Conservation (phyloP, 805 yeast genomes). For the Blastobotrys parvus region DNA sequence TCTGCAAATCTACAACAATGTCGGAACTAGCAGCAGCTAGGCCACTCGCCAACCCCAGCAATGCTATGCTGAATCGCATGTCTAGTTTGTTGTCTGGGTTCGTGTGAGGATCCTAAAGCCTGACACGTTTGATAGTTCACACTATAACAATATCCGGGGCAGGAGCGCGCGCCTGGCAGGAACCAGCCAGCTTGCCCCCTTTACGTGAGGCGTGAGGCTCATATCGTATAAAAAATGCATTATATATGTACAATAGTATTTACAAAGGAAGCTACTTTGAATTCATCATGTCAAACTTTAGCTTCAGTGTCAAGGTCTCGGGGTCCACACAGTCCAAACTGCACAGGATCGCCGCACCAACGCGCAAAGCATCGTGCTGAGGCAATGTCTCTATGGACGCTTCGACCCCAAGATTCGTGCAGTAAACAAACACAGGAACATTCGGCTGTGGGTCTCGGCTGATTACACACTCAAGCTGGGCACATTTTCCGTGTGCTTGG, state of each 20-base stretch:
- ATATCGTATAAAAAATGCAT: too few species aligned
- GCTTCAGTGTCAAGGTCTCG: neutral
- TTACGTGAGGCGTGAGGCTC: too few species aligned
- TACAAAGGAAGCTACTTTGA: too few species aligned
- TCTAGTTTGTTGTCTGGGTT: too few species aligned
- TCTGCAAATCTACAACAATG: constrained; percentile 12
- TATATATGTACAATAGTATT: too few species aligned
- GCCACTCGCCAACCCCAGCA: neutral
- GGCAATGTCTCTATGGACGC: neutral
- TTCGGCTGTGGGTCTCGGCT: neutral
- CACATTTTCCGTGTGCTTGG: neutral
- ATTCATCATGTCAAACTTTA: neutral
- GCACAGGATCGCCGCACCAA: neutral
- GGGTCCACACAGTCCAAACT: constrained; percentile 1
- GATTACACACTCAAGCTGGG: neutral
- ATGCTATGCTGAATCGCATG: neutral
- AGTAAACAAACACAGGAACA: neutral
- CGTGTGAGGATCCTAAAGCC: too few species aligned
- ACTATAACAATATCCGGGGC: too few species aligned
- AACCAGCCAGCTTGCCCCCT: too few species aligned
- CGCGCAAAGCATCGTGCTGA: neutral
- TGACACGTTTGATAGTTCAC: too few species aligned
- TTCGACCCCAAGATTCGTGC: neutral
- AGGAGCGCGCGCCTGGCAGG: too few species aligned
- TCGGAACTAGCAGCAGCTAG: neutral